Base-by-base conservation (phyloP, 495 filamentous ascomycete species). In the Penicillium fimorum region DNA sequence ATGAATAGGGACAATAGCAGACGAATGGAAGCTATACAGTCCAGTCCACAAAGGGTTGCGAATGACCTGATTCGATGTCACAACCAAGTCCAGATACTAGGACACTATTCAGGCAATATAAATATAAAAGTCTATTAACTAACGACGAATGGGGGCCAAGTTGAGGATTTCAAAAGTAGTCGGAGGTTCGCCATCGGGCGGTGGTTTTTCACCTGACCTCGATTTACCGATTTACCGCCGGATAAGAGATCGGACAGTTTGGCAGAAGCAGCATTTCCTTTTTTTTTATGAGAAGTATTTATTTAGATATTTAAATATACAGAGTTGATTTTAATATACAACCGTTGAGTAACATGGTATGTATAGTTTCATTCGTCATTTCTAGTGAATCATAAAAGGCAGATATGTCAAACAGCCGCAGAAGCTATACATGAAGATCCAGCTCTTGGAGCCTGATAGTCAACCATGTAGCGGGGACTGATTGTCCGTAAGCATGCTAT, bases 201-300 rank as follows among this genome's bases (percentile, higher is more conserved):
- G 61, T 56, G 58, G 60, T 64, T 67, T 67, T 67, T 64, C 62
- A 58, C 59, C 45, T 46, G 57, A 55, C 3, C 48, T 58, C 59
- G 64, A 62, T 55, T 67, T 60, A 62, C 61, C 59, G 64, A 62
- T 54, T 67, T 62, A 62, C 64, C 64, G 64, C 64, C 64, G 61
- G 55, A 60, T 57, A 53, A 55, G 45, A 50, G 52, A 55, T 59
- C 56, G 54, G 60, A 56, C 49, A 47, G 18, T 25, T 32, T 25
- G 33, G 25, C 35, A 17, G 35, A 17, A 38, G 25, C 22, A 22
- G 22, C 22, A 22, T 22, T 33, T 33, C 11, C 11, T 15, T 15
- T 15, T 37, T n/a, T 37, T 2, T 37, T 15, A n/a, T 32, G 33
- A 13, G 35, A 38, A 38, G 35, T 38, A 38, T 38, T 17, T 17